These are phyloP conservation scores for Fusarium sp. DNA, from an alignment of 2,329 filamentous ascomycete genomes.

Conservation along the genomic window DNA sequence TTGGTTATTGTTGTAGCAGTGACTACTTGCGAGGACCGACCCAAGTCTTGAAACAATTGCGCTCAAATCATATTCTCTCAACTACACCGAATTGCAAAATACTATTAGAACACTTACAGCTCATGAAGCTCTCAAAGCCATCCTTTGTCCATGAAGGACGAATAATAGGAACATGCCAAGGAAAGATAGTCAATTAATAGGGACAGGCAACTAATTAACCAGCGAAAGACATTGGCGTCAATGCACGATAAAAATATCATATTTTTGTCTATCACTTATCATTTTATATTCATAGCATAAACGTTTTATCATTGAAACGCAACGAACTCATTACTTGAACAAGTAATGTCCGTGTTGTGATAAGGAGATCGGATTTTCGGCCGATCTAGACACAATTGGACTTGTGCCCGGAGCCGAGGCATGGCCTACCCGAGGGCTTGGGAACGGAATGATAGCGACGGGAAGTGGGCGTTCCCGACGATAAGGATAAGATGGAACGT, in stretches of 20 bases:
- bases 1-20: too few species aligned
- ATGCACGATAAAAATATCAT: too few species aligned
- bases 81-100: too few species aligned
- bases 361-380: background rate
- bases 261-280: background rate
- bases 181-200: too few species aligned
- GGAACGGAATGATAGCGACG: background rate
- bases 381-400: background rate
- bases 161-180: too few species aligned
- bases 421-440: background rate
- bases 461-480: background rate
- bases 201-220: accelerated
- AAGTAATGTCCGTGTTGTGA: background rate
- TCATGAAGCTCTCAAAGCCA: too few species aligned
- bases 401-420: background rate
- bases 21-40: too few species aligned
- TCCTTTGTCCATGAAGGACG: too few species aligned
- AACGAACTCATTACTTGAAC: constrained; percentile 2
- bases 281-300: background rate
- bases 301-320: background rate
- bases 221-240: too few species aligned
- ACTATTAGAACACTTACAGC: too few species aligned
- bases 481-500: background rate
- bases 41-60: too few species aligned
- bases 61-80: too few species aligned